A percentile compares a stretch with the other conserved stretches of the same genome.
Evolutionary conservation across 306 rosid species (phyloP).

Genomic region (Corylus avellana): DNA sequence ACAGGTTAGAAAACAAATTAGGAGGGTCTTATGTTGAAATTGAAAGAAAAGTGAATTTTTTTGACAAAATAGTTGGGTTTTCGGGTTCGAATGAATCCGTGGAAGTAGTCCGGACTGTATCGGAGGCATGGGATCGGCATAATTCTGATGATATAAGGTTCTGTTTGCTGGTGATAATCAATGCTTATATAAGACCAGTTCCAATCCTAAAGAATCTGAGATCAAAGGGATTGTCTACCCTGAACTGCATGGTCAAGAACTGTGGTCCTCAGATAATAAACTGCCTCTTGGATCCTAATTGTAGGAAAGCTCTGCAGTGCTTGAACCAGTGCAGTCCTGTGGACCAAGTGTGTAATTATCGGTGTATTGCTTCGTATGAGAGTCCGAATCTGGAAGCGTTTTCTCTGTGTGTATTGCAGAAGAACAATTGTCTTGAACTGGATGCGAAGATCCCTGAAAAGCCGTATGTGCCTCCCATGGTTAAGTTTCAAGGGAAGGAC

Average conservation of each 20-base stretch:
- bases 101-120: constrained; percentile 61
- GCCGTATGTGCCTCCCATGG: constrained; percentile 64
- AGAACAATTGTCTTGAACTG: constrained; percentile 78
- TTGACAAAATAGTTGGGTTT: constrained; percentile 40
- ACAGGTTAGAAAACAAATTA: constrained; percentile 52
- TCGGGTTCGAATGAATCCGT: constrained; percentile 40
- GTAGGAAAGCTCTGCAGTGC: constrained; percentile 86
- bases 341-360: constrained; percentile 86
- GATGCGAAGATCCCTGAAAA: constrained; percentile 71
- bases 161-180: constrained; percentile 73
- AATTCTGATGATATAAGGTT: constrained; percentile 83
- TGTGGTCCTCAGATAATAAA: constrained; percentile 77
- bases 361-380: constrained; percentile 80
- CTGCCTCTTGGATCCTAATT: constrained; percentile 77
- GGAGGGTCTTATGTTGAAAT: constrained; percentile 58
- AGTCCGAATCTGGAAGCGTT: constrained; percentile 76
- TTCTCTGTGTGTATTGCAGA: constrained; percentile 87
- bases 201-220: constrained; percentile 76
- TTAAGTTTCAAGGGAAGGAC: constrained; percentile 45
- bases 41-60: constrained; percentile 40
- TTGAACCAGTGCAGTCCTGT: constrained; percentile 82
- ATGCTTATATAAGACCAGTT: constrained; percentile 78
- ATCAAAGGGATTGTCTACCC: constrained; percentile 77
- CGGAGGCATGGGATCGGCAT: constrained; percentile 78
- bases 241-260: constrained; percentile 76